Conservation (phyloP, 768 basidiomycete genomes). For the Daedalea quercina region DNA sequence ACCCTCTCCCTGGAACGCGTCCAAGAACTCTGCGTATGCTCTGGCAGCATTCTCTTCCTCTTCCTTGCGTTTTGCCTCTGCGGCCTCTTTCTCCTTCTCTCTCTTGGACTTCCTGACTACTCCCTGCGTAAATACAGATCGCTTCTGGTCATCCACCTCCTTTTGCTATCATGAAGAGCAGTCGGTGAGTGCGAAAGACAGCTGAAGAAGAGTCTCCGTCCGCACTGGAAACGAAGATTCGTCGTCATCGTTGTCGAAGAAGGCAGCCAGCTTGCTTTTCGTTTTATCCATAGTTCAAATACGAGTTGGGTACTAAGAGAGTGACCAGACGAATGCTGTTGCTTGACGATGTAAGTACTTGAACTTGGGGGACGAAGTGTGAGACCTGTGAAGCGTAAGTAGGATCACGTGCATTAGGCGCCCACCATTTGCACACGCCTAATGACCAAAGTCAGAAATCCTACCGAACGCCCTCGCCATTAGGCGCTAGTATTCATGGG, state of each 20-base stretch:
- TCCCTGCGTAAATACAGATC: conserved; percentile 82
- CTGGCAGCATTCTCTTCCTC: conserved; percentile 76
- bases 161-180: conserved; percentile 64
- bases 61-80: conserved; percentile 81
- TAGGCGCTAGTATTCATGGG: no score
- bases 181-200: conserved; percentile 55
- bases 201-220: conserved; percentile 66
- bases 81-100: conserved; percentile 90
- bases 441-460: no score
- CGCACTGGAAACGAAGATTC: conserved; percentile 88
- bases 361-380: no score
- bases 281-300: conserved; percentile 55
- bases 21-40: conserved; percentile 79
- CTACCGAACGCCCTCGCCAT: no score
- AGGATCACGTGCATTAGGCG: no score
- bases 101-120: conserved; percentile 82
- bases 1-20: conserved; percentile 75
- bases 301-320: no score
- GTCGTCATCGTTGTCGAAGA: conserved; percentile 83
- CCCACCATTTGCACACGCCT: no score
- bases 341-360: no score
- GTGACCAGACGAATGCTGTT: no score
- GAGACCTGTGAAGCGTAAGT: no score
- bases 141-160: conserved; percentile 78
- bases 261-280: conserved; percentile 62